These are phyloP conservation scores for Dentipellis fragilis DNA, from an alignment of 768 basidiomycete genomes.

Conservation along the genomic window DNA sequence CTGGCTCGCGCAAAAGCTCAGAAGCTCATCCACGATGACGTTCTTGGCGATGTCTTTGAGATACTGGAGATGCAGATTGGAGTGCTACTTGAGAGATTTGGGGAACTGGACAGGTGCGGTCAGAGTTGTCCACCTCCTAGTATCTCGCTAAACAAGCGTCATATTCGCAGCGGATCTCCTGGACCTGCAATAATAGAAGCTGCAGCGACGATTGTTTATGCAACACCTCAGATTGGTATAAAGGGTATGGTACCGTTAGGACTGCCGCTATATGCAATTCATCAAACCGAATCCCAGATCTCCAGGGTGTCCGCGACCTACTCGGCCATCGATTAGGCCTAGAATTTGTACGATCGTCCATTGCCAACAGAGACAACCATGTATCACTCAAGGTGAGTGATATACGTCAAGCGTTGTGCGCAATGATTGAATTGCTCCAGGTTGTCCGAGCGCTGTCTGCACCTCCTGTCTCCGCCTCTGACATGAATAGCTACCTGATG, in stretches of 20 bases:
- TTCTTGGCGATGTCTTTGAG: slow-evolving; percentile 51
- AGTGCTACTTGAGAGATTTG: slow-evolving; percentile 46
- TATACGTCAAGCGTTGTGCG: neutral
- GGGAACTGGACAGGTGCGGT: slow-evolving; percentile 46
- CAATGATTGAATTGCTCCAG: slow-evolving; percentile 18
- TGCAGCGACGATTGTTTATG: slow-evolving; percentile 56
- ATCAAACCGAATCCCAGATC: slow-evolving; percentile 31
- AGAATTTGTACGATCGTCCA: slow-evolving; percentile 45
- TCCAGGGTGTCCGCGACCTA: slow-evolving; percentile 41
- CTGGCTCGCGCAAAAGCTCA: slow-evolving; percentile 69
- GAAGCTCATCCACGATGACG: slow-evolving; percentile 54
- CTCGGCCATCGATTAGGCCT: slow-evolving; percentile 48
- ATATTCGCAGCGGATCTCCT: slow-evolving; percentile 25
- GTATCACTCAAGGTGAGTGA: slow-evolving; percentile 40
- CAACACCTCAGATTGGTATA: slow-evolving; percentile 43
- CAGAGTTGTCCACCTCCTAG: neutral
- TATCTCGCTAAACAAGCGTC: neutral
- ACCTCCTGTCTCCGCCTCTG: slow-evolving; percentile 43
- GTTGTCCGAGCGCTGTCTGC: slow-evolving; percentile 42
- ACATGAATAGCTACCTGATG: slow-evolving; percentile 46
- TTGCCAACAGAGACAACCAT: slow-evolving; percentile 37
- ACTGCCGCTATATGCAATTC: neutral
- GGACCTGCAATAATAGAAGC: slow-evolving; percentile 55
- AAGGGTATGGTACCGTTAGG: slow-evolving; percentile 34
- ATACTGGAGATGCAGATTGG: slow-evolving; percentile 58